Base-by-base conservation (phyloP, 495 filamentous ascomycete genomes). In the Daldinia decipiens region DNA sequence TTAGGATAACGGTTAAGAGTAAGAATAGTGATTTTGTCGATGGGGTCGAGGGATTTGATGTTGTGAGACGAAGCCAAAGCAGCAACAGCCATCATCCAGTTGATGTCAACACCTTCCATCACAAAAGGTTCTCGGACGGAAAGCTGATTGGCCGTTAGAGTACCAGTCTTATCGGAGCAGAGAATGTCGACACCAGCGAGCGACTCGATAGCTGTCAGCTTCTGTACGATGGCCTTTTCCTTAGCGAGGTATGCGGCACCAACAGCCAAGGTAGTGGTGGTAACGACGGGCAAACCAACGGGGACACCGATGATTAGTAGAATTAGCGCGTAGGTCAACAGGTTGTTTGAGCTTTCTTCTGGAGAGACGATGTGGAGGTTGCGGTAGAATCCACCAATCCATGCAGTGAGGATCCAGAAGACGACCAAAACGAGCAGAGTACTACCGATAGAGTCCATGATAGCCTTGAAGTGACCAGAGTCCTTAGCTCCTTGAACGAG, bases 131-230 rank as follows among this genome's bases (percentile, higher is more conserved):
- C 93, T 31, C 88, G 85, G 62, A 96, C 85, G 19, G 92, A 92
- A 38, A 97, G 87, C 77, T 93, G 96, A 83, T 97, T 97, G 79
- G 93, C 94, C 65, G 93, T 97, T 61, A 97, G 82, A 65, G 90
- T 96, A 87, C 93, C 93, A 45, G 93, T 97, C 85, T 98, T 98
- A 81, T 98, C 94, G 29, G 94, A 98, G 84, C 94, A 98, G 68
- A 97, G 89, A 77, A 97, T 95, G 82, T 97, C 93, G 57, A 97
- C 94, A 82, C 92, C 94, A 73, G 94, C 94, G 64, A 97, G 85
- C n/a, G 94, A 97, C 82, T 97, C 94, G 71, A 97, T 97, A 62
- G 94, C 94, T 40, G 92, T 94, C 57, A 97, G 87, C 82, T 97
- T 97, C 82, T 97, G 94, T 72, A 97, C 94, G 75, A 97, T 97